phyloP scores from a whole-genome alignment of 1,139 yeast species.

The Yamadazyma triangularis region DNA sequence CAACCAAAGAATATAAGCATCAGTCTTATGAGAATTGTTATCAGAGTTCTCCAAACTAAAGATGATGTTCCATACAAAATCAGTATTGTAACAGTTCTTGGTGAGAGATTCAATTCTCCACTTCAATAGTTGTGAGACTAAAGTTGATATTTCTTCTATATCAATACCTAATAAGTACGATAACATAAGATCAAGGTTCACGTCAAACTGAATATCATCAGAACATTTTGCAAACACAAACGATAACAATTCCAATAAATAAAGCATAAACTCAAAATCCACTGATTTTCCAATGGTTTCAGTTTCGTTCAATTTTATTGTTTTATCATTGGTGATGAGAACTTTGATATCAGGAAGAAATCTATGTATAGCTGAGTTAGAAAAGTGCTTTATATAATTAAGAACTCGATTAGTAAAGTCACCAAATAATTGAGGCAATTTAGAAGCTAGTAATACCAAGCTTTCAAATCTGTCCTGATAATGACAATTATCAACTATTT shows the following conservation, averaged over 20 bases:
- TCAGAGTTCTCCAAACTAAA: slow-evolving; percentile 27
- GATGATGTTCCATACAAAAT: slow-evolving; percentile 43
- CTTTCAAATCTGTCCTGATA: slow-evolving; percentile 9
- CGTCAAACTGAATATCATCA: slow-evolving; percentile 2
- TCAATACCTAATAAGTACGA: slow-evolving; percentile 10
- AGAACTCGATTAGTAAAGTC: slow-evolving; percentile 13
- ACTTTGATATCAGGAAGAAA: slow-evolving; percentile 18
- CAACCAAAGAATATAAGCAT: slow-evolving; percentile 53
- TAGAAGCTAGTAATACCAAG: slow-evolving; percentile 14
- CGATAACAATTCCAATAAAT: slow-evolving; percentile 10
- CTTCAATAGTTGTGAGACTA: slow-evolving; percentile 36
- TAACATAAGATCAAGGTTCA: slow-evolving; percentile 8
- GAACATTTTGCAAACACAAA: slow-evolving; percentile 5
- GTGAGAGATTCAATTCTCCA: slow-evolving; percentile 43
- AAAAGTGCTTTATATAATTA: slow-evolving; percentile 11
- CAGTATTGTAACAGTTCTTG: slow-evolving; percentile 15
- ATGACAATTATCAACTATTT: slow-evolving; percentile 5
- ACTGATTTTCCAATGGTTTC: no score
- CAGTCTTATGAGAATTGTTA: slow-evolving; percentile 30
- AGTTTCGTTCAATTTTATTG: slow-evolving; percentile 1
- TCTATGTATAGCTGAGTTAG: slow-evolving; percentile 13
- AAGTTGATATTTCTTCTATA: slow-evolving; percentile 27
- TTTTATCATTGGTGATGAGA: no score
- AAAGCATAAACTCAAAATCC: slow-evolving; percentile 9
- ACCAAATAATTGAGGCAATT: slow-evolving; percentile 17